A percentile compares a stretch with the other conserved stretches of the same genome.
Evolutionary conservation across 345 rosid species (phyloP).

Genomic region (Xanthoceras sorbifolium): DNA sequence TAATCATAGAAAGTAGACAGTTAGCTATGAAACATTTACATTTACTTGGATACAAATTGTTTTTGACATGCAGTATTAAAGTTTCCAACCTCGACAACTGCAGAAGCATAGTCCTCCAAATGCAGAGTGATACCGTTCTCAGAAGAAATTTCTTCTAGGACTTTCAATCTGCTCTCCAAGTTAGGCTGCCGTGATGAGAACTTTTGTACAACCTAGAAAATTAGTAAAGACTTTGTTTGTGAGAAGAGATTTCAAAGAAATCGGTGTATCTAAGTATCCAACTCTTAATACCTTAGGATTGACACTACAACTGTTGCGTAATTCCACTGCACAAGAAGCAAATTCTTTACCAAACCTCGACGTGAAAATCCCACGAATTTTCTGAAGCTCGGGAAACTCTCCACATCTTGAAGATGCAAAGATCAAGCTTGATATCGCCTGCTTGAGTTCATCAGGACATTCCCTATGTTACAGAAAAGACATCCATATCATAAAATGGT

Average conservation of each 20-base stretch:
- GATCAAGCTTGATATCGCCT: slow-evolving; percentile 55
- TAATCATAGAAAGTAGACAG: not conserved
- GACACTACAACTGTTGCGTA: slow-evolving; percentile 42
- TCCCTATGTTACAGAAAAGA: slow-evolving; percentile 27
- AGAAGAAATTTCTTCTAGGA: slow-evolving; percentile 39
- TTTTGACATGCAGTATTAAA: not conserved
- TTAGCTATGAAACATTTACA: not conserved
- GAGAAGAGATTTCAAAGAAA: not conserved
- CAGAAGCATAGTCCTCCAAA: slow-evolving; percentile 20
- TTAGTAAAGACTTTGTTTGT: not conserved
- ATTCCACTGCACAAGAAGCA: slow-evolving; percentile 39
- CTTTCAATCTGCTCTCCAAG: slow-evolving; percentile 42
- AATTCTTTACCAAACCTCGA: slow-evolving; percentile 44
- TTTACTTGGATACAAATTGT: not conserved
- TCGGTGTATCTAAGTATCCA: not conserved
- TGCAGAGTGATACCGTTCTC: slow-evolving; percentile 37
- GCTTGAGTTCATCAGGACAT: slow-evolving; percentile 56
- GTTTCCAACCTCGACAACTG: slow-evolving; percentile 19
- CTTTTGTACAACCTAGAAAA: slow-evolving; percentile 47
- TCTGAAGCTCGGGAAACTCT: slow-evolving; percentile 57
- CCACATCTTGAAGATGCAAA: slow-evolving; percentile 61
- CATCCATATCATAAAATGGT: not conserved
- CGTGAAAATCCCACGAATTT: slow-evolving; percentile 34
- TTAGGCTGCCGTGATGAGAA: slow-evolving; percentile 38
- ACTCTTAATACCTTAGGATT: slow-evolving; percentile 40